phyloP scores from a whole-genome alignment of 1,139 yeast genomes.

The Geotrichum europaeum region DNA sequence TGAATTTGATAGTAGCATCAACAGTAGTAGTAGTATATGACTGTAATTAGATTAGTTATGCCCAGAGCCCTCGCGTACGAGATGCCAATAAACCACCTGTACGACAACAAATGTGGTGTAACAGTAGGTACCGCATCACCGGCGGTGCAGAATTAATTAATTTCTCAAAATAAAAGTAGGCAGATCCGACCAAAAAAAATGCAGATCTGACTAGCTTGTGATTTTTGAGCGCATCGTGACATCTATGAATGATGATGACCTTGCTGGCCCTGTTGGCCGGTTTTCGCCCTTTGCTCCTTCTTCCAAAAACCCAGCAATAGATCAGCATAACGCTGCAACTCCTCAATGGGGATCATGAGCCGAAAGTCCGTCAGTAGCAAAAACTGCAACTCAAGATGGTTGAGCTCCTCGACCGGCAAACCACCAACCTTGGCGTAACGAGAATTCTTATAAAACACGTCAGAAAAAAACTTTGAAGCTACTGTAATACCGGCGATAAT shows the following conservation, averaged over 20 bases:
- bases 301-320: constrained; percentile 79
- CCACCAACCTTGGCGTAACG: constrained; percentile 98
- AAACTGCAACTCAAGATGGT: constrained; percentile 87
- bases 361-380: constrained; percentile 77
- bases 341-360: constrained; percentile 83
- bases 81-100: background rate
- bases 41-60: background rate
- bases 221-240: background rate
- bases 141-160: background rate
- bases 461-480: constrained; percentile 90
- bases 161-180: background rate
- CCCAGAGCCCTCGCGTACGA: background rate
- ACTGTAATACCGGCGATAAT: constrained; percentile 97
- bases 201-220: background rate
- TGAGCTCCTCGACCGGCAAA: constrained; percentile 85
- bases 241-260: background rate
- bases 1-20: background rate
- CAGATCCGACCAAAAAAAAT: background rate
- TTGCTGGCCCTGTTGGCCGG: background rate
- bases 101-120: background rate
- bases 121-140: background rate
- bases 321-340: constrained; percentile 86
- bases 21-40: background rate
- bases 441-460: constrained; percentile 90
- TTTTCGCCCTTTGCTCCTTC: constrained; percentile 38